These are phyloP conservation scores for Phialophora verrucosa DNA, from an alignment of 2,329 filamentous ascomycete genomes.

Conservation along the genomic window DNA sequence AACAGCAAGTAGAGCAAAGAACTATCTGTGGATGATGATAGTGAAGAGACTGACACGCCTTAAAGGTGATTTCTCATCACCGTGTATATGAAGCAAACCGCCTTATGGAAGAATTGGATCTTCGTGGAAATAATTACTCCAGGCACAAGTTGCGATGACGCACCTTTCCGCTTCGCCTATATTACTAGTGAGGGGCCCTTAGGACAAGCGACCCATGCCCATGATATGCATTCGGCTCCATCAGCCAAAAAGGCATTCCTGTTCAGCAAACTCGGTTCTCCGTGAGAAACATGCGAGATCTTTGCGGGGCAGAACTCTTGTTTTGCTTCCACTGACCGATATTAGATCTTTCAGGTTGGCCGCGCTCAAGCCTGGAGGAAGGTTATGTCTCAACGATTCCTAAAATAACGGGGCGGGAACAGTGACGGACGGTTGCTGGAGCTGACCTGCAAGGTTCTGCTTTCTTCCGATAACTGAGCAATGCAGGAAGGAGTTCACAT, in stretches of 20 bases:
- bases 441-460: not conserved
- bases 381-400: not conserved
- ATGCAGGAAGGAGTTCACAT: not conserved
- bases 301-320: not conserved
- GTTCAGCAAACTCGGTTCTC: not conserved
- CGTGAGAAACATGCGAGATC: not conserved
- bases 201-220: not conserved
- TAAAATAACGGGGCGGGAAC: not conserved
- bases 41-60: not conserved
- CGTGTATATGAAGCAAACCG: slow-evolving; percentile 1
- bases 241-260: not conserved
- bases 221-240: slow-evolving; percentile 3
- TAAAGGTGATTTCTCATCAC: not conserved
- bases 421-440: not conserved
- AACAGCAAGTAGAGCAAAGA: not conserved
- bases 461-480: not conserved
- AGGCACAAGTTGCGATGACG: slow-evolving; percentile 19
- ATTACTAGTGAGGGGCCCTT: slow-evolving; percentile 1
- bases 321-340: not conserved
- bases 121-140: slow-evolving; percentile 6
- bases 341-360: not conserved
- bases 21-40: not conserved
- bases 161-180: slow-evolving; percentile 7
- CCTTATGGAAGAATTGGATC: slow-evolving; percentile 13
- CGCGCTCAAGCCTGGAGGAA: not conserved